Evolutionary conservation across 2,329 filamentous ascomycete species (phyloP).

Genomic region (Neopestalotiopsis rosae): DNA sequence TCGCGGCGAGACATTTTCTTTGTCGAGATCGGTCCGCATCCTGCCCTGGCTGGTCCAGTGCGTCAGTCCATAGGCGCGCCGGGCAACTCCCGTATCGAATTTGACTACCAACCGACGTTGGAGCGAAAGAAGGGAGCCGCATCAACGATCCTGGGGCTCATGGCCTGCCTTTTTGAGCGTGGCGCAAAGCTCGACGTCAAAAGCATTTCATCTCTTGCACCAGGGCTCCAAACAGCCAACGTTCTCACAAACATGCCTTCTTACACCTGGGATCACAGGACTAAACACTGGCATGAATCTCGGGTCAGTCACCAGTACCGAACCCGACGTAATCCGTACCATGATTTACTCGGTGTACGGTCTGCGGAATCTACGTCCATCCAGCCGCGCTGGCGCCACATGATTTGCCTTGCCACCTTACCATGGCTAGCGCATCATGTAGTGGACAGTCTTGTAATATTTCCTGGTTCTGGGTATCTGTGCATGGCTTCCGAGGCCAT

Average conservation of each 20-base stretch:
- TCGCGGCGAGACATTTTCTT: background rate
- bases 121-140: conserved; percentile 20
- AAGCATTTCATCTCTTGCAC: background rate
- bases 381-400: no score
- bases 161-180: conserved; percentile 23
- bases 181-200: conserved; percentile 21
- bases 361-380: no score
- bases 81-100: no score
- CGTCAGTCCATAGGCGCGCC: background rate
- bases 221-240: background rate
- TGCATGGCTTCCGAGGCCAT: no score
- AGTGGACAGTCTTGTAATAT: no score
- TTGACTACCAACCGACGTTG: conserved; percentile 22
- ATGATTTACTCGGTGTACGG: no score
- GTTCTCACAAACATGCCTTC: conserved; percentile 10
- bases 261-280: conserved; percentile 31
- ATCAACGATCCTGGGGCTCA: conserved; percentile 17
- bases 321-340: no score
- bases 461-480: no score
- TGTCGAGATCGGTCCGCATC: conserved; percentile 7
- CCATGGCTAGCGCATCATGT: no score
- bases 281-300: conserved; percentile 32
- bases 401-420: no score
- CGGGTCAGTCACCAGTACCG: conserved; percentile 18
- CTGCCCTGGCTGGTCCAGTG: background rate